Base-by-base conservation (phyloP, 495 filamentous ascomycete species). In the Bryoglossum gracile region DNA sequence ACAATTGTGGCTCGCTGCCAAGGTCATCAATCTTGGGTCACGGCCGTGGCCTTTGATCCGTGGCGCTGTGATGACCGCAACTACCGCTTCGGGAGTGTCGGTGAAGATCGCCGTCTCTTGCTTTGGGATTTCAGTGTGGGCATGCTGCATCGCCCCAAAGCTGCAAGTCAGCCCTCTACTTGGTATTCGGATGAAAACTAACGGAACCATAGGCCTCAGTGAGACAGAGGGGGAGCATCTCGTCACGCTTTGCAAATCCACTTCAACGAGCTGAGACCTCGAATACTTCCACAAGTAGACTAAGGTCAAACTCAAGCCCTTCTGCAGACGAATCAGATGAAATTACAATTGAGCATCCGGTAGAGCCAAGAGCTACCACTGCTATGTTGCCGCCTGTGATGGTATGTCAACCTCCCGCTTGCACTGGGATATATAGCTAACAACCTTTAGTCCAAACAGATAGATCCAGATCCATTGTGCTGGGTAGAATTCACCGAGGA, bases 41-140 rank as follows among this genome's bases (percentile, higher is more conserved):
- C 87, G 1, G 79, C 83, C 19, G 88, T 97, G 11, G 85, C 86
- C 3, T 98, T 97, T 58, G 92, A 98, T 62, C 87, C 87, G 0
- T 97, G 92, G 92, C 77, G 89, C 42, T 97, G 92, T 63, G 92
- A 97, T 60, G 88, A 91, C 54, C 76, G 83, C 51, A 96, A 88
- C 51, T 98, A 98, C 59, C 77, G 92, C 3, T 94, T 98, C 55
- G 92, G 94, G 22, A 94, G 86, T 55, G 94, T 97, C 13, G 94
- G 94, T 4, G 89, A 95, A 62, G 92, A 98, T 62, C 86, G 92
- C 57, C 68, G 88, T 45, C 65, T 98, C 25, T 75, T 95, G 41
- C 69, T 98, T 25, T 98, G 92, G 92, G 92, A 98, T 69, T 98
- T 98, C 64, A 92, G 82, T 50, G 89, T 95, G 22, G 89, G 89